Evolutionary conservation across 176 grass and related monocot genomes (phyloP), one percentile per base, ranked within the genome.

Genomic region (Chloris gayana): DNA sequence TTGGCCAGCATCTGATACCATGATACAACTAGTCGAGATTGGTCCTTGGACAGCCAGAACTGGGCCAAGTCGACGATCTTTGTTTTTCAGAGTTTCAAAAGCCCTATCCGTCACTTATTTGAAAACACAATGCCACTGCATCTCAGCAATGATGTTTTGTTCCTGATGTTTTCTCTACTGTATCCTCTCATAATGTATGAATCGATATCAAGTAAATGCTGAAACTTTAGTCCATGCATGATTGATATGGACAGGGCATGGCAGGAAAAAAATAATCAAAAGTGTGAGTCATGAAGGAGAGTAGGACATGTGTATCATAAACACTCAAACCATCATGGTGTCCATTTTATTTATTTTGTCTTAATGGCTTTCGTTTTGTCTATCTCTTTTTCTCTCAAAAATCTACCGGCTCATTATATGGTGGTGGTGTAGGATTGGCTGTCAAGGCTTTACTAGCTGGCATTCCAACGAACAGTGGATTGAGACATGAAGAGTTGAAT

Each of bases 391-490:
- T 1, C 14, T 9, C 22, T 22, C 9, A 70, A 1, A 44, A 60
- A 73, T 37, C 21, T 22, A 22, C 25, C 7, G 39, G 19, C 4
- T 31, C 32, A 34, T 70, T 29, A 34, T 57, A 78, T 58, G 57
- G 34, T 34, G 57, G 34, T 34, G 32, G 27, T 67, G 27, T 34
- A 25, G 35, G 76, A 74, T 47, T 58, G 72, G 71, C 21, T 83
- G 61, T 86, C 25, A 67, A 72, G 67, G 80, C 74, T 83, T 73
- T 78, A 58, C 46, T 39, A 34, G 66, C 27, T 87, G 67, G 64
- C 72, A 65, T 5, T 34, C 2, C 2, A 10, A 72, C 32, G 44
- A 58, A 54, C 49, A 34, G 57, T 44, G 38, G 58, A 41, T 19
- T 44, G 27, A 22, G 61, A 8, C 12, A 56, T 54, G 60, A 59